Evolutionary conservation across 805 yeast genomes (phyloP).

Genomic region (Saturnispora diversa): DNA sequence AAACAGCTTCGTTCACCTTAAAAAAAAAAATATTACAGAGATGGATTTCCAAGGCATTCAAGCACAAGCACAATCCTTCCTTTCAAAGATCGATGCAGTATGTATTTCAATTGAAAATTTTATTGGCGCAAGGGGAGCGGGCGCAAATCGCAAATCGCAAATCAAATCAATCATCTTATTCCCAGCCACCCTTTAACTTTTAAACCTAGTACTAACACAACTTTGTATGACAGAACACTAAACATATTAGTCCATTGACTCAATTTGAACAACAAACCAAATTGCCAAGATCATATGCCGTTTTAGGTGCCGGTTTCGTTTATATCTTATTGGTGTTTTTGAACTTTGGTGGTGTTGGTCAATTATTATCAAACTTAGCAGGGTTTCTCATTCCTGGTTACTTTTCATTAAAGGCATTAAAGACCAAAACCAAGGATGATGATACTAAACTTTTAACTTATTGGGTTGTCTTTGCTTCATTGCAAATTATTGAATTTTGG

Average conservation of each 20-base stretch:
- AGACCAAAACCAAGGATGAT: conserved; percentile 58
- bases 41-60: conserved; percentile 27
- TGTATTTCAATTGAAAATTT: no score
- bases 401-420: conserved; percentile 76
- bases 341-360: conserved; percentile 93
- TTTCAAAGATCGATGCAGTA: conserved; percentile 24
- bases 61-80: conserved; percentile 23
- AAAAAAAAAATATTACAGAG: not conserved
- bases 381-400: conserved; percentile 90
- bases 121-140: no score
- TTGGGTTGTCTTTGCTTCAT: conserved; percentile 96
- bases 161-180: no score
- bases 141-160: no score
- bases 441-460: conserved; percentile 87
- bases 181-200: no score
- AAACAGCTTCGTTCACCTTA: no score
- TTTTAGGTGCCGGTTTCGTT: conserved; percentile 50
- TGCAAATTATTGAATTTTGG: conserved; percentile 94
- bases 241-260: conserved; percentile 26
- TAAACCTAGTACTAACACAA: not conserved
- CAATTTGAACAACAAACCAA: conserved; percentile 38
- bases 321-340: conserved; percentile 77
- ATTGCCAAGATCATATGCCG: conserved; percentile 80
- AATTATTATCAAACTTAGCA: conserved; percentile 83
- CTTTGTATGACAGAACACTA: conserved; percentile 20